Evolutionary conservation across 2,329 filamentous ascomycete species (phyloP), one percentile per base, ranked within the genome.

Genomic region (Aquanectria penicillioides): DNA sequence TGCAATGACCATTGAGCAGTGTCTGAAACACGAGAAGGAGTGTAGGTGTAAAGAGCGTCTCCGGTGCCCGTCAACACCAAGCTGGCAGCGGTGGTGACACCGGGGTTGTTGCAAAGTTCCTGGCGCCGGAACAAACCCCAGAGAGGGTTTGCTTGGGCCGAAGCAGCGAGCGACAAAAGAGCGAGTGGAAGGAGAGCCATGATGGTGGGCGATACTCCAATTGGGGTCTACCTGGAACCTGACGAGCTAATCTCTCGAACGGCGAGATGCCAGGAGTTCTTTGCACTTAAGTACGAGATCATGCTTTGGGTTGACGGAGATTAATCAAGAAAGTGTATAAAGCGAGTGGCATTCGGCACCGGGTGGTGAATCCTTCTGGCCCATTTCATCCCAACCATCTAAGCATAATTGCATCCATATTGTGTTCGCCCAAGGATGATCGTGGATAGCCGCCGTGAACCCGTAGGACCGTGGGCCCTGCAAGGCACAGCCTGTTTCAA

Each of bases 11-110:
- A 59, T 17, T 55, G 50, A 13, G 50, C 41, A 13, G 34, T 37
- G 50, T 55, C 50, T 34, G 31, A 23, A 29, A 59, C 56, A 9
- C 53, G 56, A 12, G 56, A 59, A 12, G 56, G 56, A 3, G 31
- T 56, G 28, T 49, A 59, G 10, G 52, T 56, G 22, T 43, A 43
- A 10, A 43, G 23, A 28, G 53, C 51, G 33, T 59, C 57, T 37
- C 57, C 57, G 10, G 51, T 29, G 25, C 51, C 57, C 12, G 57
- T 52, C 25, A 59, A 41, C 13, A 59, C 34, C 6, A 55, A 28
- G 20, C 40, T 59, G 18, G 56, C 41, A 20, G 50, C 15, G 7
- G 43, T 40, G 3, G 43, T 31, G 17, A 59, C 20, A 18, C 37
- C 50, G 4, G 56, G 56, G 23, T 59, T 55, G 1, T 17, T 33